Percentiles rank a stretch among this genome's conserved stretches.
Evolutionary conservation across 441 rosid species (phyloP).

Genomic region (Erysimum cheiri): DNA sequence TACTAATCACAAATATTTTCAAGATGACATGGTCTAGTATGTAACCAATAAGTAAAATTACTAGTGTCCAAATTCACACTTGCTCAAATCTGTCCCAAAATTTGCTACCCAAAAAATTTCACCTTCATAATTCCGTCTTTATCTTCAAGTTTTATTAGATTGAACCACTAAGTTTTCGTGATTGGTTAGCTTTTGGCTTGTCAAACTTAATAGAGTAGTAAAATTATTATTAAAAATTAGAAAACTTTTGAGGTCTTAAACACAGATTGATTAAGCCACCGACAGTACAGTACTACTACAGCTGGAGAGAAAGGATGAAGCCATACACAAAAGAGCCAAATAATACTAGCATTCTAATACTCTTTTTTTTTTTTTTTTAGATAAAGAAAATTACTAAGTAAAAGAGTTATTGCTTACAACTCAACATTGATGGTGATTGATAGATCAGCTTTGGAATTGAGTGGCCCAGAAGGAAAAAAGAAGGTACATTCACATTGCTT

Average conservation of each 20-base stretch:
- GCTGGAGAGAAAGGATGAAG: slow-evolving; percentile 36
- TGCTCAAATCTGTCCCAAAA: background rate
- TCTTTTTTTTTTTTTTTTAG: background rate
- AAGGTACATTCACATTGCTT: slow-evolving; percentile 33
- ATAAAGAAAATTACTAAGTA: background rate
- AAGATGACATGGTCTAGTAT: no score
- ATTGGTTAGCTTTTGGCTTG: background rate
- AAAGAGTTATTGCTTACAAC: slow-evolving; percentile 38
- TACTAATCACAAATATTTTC: background rate
- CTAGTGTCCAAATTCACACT: background rate
- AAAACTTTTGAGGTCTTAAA: background rate
- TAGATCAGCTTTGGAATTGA: slow-evolving; percentile 26
- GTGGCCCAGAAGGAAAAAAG: slow-evolving; percentile 19
- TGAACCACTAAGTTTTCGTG: background rate
- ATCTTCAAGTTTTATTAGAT: background rate
- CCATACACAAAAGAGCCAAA: slow-evolving; percentile 31
- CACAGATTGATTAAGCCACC: slow-evolving; percentile 28
- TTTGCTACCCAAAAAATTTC: background rate
- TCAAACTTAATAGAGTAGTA: background rate
- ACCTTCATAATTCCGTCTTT: background rate
- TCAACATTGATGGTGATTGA: slow-evolving; percentile 40
- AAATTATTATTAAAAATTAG: background rate
- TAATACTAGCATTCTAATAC: slow-evolving; percentile 9
- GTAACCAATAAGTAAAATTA: no score
- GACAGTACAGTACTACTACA: slow-evolving; percentile 38